Conservation (phyloP, 257 asterid species). For the Solanum paucissectum region DNA sequence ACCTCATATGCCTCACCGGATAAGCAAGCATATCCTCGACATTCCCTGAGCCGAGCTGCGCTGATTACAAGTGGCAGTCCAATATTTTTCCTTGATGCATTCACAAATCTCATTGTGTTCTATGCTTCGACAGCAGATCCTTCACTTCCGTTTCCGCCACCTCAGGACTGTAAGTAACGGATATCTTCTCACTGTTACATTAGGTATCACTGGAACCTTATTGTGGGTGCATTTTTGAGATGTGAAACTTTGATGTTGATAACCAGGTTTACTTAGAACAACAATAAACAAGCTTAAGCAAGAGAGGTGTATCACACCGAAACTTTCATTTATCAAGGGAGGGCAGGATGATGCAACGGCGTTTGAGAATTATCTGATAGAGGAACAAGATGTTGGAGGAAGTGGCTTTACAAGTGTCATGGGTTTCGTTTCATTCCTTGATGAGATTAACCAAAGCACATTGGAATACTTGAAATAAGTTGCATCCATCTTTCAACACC, state of each 20-base stretch:
- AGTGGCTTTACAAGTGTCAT: conserved; percentile 70
- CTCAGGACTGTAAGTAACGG: conserved; percentile 84
- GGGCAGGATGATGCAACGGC: conserved; percentile 81
- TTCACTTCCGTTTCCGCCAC: conserved; percentile 93
- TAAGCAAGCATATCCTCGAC: conserved; percentile 92
- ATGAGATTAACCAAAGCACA: conserved; percentile 68
- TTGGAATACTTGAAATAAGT: conserved; percentile 41
- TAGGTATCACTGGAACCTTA: neutral
- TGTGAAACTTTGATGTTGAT: neutral
- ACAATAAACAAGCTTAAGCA: conserved; percentile 80
- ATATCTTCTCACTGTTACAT: neutral
- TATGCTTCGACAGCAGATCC: conserved; percentile 84
- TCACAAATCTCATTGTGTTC: conserved; percentile 74
- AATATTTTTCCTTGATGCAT: conserved; percentile 91
- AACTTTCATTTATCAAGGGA: conserved; percentile 62
- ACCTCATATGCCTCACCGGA: conserved; percentile 72
- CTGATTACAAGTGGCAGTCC: conserved; percentile 93
- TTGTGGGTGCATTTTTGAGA: neutral
- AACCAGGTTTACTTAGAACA: conserved; percentile 71
- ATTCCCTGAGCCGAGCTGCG: conserved; percentile 98
- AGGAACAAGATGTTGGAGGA: conserved; percentile 92
- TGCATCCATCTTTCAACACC: neutral
- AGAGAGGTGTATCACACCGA: conserved; percentile 86
- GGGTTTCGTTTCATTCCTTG: conserved; percentile 90
- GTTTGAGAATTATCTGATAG: conserved; percentile 88